A percentile compares a stretch with the other conserved stretches of the same genome.
These are phyloP conservation scores for Eucalyptus guilfoylei DNA, from an alignment of 345 rosid species.

Conservation along the genomic window DNA sequence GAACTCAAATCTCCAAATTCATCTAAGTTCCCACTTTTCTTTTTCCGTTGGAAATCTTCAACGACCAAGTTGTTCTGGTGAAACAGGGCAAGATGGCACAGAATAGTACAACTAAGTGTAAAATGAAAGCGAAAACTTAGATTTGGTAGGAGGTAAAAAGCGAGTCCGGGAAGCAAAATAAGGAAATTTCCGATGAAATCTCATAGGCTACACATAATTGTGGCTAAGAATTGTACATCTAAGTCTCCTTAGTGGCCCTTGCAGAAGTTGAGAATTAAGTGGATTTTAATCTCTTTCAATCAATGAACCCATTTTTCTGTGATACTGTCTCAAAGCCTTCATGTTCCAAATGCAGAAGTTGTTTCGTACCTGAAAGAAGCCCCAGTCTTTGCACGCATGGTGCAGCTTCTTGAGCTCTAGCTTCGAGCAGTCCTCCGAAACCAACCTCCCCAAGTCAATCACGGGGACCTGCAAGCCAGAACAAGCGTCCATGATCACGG, in stretches of 20 bases:
- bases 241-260: not conserved
- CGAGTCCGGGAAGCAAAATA: not conserved
- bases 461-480: not conserved
- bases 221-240: too few relatives aligned
- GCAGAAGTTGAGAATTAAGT: not conserved
- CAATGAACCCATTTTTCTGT: not conserved
- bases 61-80: too few relatives aligned
- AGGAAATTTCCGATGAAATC: not conserved
- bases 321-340: not conserved
- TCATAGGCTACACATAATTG: not conserved
- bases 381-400: slow-evolving; percentile 5
- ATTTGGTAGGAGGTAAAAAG: not conserved
- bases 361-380: not conserved
- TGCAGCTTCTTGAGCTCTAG: not conserved
- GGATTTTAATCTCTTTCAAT: not conserved
- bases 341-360: not conserved
- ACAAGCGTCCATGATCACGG: not conserved
- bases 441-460: not conserved
- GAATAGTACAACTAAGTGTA: too few relatives aligned
- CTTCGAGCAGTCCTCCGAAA: not conserved
- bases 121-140: not conserved
- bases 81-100: too few relatives aligned
- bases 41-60: too few relatives aligned
- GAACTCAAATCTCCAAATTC: not conserved
- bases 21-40: not conserved